phyloP scores from a whole-genome alignment of 306 rosid genomes.

The Prunus kanzakura region DNA sequence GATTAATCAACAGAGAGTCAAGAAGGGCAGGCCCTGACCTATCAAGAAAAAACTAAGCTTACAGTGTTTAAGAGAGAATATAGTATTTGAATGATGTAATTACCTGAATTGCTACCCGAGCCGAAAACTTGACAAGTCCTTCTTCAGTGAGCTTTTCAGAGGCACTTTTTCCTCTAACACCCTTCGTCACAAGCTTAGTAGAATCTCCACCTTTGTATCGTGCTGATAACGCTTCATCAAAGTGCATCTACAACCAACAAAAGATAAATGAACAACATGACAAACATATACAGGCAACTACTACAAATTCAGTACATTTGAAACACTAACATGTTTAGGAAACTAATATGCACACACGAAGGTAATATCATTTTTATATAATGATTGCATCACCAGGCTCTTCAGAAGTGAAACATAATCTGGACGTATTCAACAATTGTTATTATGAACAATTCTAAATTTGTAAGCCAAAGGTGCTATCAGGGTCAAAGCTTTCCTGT shows the following conservation, averaged over 20 bases:
- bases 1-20: background rate
- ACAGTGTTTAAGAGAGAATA: background rate
- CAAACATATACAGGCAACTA: background rate
- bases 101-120: slow-evolving; percentile 92
- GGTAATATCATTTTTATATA: background rate
- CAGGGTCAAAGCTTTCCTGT: too few species aligned
- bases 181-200: slow-evolving; percentile 77
- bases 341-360: background rate
- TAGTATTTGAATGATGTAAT: slow-evolving; percentile 22
- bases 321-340: background rate
- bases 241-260: slow-evolving; percentile 67
- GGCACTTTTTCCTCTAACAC: slow-evolving; percentile 77
- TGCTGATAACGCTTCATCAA: slow-evolving; percentile 92
- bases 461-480: too few species aligned
- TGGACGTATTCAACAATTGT: too few species aligned
- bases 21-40: background rate
- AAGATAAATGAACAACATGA: slow-evolving; percentile 3
- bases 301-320: slow-evolving; percentile 6
- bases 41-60: background rate
- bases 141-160: slow-evolving; percentile 86
- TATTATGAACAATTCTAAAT: too few species aligned
- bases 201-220: slow-evolving; percentile 79
- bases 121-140: slow-evolving; percentile 89
- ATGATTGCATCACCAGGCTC: too few species aligned
- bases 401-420: too few species aligned